Evolutionary conservation across 495 filamentous ascomycete genomes (phyloP).

Genomic region (Platismatia glauca): DNA sequence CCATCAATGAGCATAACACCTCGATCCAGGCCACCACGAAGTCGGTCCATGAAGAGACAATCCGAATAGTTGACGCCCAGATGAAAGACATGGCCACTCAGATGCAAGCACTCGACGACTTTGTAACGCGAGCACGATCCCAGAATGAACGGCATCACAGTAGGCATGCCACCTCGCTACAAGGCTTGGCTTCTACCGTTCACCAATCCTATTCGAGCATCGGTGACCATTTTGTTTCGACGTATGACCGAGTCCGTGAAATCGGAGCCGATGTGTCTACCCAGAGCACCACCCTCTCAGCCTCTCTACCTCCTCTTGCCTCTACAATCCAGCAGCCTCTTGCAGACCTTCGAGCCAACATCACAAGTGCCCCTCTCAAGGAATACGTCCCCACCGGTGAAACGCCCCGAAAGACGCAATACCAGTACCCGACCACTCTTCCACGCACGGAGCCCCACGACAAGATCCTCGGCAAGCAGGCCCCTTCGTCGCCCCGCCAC

Average conservation of each 20-base stretch:
- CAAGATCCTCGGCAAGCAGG: constrained; percentile 48
- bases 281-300: constrained; percentile 43
- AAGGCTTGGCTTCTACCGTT: constrained; percentile 52
- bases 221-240: constrained; percentile 51
- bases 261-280: constrained; percentile 55
- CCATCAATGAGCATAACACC: constrained; percentile 66
- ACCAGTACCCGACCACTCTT: constrained; percentile 64
- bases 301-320: constrained; percentile 49
- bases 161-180: constrained; percentile 52
- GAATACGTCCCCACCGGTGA: constrained; percentile 78
- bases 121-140: constrained; percentile 72
- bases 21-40: constrained; percentile 74
- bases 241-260: constrained; percentile 50
- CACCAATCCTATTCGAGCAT: constrained; percentile 62
- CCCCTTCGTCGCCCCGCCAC: constrained; percentile 8
- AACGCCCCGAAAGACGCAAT: constrained; percentile 72
- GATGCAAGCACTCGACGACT: constrained; percentile 82
- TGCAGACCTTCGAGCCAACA: constrained; percentile 52
- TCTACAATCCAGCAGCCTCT: constrained; percentile 60
- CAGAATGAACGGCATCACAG: constrained; percentile 72
- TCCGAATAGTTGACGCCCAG: constrained; percentile 83
- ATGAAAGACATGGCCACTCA: constrained; percentile 76
- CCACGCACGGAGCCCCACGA: constrained; percentile 71
- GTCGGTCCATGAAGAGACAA: constrained; percentile 84
- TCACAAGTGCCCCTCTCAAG: constrained; percentile 51